Evolutionary conservation across 768 basidiomycete genomes (phyloP).

Genomic region (Rhodotorula babjevae): DNA sequence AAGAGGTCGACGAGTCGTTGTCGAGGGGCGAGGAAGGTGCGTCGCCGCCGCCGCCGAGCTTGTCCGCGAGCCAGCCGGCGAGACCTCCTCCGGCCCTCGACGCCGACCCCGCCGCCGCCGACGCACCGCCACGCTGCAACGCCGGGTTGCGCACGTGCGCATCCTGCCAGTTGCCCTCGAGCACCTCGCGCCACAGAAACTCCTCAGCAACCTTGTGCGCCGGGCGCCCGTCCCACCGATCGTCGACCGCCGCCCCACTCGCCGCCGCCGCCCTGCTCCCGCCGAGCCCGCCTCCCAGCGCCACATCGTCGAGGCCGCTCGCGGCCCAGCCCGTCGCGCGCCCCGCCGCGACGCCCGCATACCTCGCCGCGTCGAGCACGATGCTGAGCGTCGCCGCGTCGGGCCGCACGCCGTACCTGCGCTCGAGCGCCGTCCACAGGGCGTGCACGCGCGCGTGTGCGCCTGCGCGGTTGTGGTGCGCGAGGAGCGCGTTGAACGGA

Average conservation of each 20-base stretch:
- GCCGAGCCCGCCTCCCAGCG: neutral
- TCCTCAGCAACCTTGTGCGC: conserved; percentile 18
- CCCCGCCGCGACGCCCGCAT: conserved; percentile 23
- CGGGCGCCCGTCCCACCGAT: conserved; percentile 26
- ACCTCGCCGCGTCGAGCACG: conserved; percentile 33
- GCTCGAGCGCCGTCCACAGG: neutral
- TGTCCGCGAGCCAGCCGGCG: neutral
- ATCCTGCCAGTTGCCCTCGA: conserved; percentile 29
- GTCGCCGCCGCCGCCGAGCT: neutral
- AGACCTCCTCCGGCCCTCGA: neutral
- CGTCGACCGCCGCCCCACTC: conserved; percentile 5
- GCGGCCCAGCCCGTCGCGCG: conserved; percentile 8
- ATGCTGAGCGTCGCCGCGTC: conserved; percentile 30
- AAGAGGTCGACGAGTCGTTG: neutral
- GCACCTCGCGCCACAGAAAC: conserved; percentile 18
- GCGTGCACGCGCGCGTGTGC: neutral
- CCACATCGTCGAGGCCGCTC: neutral
- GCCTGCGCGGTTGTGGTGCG: neutral
- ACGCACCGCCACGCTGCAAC: neutral
- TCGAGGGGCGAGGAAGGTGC: neutral
- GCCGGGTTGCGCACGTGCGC: conserved; percentile 8
- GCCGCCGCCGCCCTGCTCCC: neutral
- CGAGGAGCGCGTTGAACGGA: conserved; percentile 28
- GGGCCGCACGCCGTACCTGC: conserved; percentile 15
- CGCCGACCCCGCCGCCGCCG: neutral